Evolutionary conservation across 148 eudicot genomes (phyloP).

Genomic region (Camellia granthamiana): DNA sequence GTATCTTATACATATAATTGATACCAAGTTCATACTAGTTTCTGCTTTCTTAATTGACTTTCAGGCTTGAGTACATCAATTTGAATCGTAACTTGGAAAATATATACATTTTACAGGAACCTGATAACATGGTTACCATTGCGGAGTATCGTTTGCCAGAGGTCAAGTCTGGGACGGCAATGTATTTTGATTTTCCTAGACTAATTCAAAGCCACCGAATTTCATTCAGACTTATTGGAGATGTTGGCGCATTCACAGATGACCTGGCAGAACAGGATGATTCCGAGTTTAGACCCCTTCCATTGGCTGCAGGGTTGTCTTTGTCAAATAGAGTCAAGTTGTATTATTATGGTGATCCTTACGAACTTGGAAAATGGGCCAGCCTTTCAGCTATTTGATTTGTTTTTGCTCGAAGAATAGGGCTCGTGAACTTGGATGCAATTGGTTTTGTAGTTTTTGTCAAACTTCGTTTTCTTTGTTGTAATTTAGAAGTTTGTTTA

Average conservation of each 20-base stretch:
- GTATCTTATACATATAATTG: neutral
- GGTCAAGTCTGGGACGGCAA: slow-evolving; percentile 68
- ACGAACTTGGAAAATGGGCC: slow-evolving; percentile 95
- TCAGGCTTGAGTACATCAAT: neutral
- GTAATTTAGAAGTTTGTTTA: neutral
- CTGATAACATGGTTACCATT: slow-evolving; percentile 65
- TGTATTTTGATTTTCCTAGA: slow-evolving; percentile 93
- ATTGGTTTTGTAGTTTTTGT: slow-evolving; percentile 9
- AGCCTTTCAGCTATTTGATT: slow-evolving; percentile 52
- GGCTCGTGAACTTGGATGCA: neutral
- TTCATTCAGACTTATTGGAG: slow-evolving; percentile 76
- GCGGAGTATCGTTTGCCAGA: slow-evolving; percentile 89
- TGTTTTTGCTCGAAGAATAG: slow-evolving; percentile 19
- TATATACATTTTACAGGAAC: slow-evolving; percentile 46
- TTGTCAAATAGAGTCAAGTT: slow-evolving; percentile 77
- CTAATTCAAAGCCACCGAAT: slow-evolving; percentile 65
- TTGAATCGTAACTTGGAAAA: neutral
- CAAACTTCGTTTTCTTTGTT: slow-evolving; percentile 17
- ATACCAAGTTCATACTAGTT: too few species aligned
- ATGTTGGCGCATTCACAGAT: slow-evolving; percentile 69
- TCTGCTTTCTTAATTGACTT: slow-evolving; percentile 4
- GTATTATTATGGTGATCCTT: slow-evolving; percentile 86
- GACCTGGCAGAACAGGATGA: slow-evolving; percentile 80
- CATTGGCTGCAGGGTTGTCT: slow-evolving; percentile 70
- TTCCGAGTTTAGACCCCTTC: slow-evolving; percentile 40